phyloP scores from a whole-genome alignment of 169 alveolate genomes.

The Cryptosporidium meleagridis region DNA sequence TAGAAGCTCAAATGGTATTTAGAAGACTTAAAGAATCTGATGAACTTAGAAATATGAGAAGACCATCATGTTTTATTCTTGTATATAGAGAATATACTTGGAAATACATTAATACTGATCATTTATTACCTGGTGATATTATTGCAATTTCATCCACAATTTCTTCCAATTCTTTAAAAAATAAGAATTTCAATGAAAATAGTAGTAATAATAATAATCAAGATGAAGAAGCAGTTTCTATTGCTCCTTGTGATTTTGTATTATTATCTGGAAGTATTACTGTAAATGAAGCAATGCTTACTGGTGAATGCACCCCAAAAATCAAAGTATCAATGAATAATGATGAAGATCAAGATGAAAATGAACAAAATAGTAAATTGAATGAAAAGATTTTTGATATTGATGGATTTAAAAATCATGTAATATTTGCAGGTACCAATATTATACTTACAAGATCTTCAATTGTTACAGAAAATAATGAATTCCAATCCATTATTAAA shows the following conservation, averaged over 20 bases:
- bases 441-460: slow-evolving; percentile 85
- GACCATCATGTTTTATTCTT: slow-evolving; percentile 86
- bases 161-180: neutral
- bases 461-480: slow-evolving; percentile 76
- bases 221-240: slow-evolving; percentile 75
- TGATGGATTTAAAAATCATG: slow-evolving; percentile 81
- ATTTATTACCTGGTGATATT: slow-evolving; percentile 96
- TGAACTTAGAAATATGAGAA: slow-evolving; percentile 86
- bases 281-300: slow-evolving; percentile 91
- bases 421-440: slow-evolving; percentile 94
- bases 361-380: slow-evolving; percentile 4
- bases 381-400: neutral
- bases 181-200: slow-evolving; percentile 18
- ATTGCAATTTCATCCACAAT: slow-evolving; percentile 45
- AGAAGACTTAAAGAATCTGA: slow-evolving; percentile 84
- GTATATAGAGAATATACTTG: slow-evolving; percentile 91
- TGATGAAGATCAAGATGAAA: slow-evolving; percentile 77
- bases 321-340: slow-evolving; percentile 85
- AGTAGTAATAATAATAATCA: slow-evolving; percentile 16
- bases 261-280: slow-evolving; percentile 84
- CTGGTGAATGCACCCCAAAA: slow-evolving; percentile 91
- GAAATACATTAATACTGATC: slow-evolving; percentile 87
- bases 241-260: slow-evolving; percentile 82
- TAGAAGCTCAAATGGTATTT: slow-evolving; percentile 86
- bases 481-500: neutral